These are phyloP conservation scores for Agaricus sinodeliciosus DNA, from an alignment of 768 basidiomycete species.

Conservation along the genomic window DNA sequence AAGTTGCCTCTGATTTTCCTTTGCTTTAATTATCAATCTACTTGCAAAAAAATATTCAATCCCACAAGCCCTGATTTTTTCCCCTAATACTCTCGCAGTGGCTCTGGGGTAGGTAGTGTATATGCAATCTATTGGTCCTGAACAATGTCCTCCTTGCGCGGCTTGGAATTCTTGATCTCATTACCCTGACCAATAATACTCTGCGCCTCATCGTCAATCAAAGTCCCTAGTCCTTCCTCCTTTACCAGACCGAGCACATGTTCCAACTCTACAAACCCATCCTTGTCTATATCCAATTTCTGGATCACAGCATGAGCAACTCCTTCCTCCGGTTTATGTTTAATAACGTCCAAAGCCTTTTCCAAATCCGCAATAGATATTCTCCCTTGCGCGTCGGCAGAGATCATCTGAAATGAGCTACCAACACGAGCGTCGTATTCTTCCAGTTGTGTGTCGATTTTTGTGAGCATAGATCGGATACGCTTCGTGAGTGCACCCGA, in stretches of 20 bases:
- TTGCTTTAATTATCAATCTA: background rate
- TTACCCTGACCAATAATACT: conserved; percentile 77
- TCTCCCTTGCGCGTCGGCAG: conserved; percentile 78
- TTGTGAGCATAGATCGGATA: conserved; percentile 91
- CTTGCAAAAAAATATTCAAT: background rate
- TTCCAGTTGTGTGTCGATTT: conserved; percentile 88
- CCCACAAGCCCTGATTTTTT: background rate
- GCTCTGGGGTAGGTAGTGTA: background rate
- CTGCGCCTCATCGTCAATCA: conserved; percentile 81
- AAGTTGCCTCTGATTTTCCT: background rate
- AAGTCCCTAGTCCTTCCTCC: conserved; percentile 82
- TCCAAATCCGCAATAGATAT: conserved; percentile 86
- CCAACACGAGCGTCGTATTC: conserved; percentile 90
- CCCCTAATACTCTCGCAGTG: too few species aligned
- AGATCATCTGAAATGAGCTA: conserved; percentile 79
- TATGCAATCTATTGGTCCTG: conserved; percentile 43
- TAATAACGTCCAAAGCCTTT: conserved; percentile 88
- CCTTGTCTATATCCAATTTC: conserved; percentile 93
- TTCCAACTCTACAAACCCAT: conserved; percentile 92
- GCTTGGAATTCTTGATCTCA: conserved; percentile 72
- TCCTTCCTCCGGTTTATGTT: conserved; percentile 87
- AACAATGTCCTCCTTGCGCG: conserved; percentile 96
- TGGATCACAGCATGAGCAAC: conserved; percentile 82
- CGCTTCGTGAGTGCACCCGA: conserved; percentile 89
- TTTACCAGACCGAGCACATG: conserved; percentile 86